These are phyloP conservation scores for Excoecaria agallocha DNA, from an alignment of 345 rosid genomes.

Conservation along the genomic window DNA sequence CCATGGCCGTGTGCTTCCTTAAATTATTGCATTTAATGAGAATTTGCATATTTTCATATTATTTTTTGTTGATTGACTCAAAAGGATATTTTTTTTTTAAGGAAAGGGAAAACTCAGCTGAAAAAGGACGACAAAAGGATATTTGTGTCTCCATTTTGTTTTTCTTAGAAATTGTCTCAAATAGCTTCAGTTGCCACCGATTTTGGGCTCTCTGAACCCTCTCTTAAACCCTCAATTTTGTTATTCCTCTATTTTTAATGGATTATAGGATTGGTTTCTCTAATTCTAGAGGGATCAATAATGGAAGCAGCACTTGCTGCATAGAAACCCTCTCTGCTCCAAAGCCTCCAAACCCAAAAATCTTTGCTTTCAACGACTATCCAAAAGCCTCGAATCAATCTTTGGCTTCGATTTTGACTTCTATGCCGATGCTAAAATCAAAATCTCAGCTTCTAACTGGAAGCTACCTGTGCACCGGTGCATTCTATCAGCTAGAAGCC, in stretches of 20 bases:
- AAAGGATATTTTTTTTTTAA: no score
- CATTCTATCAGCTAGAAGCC: conserved; percentile 62
- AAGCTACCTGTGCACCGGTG: conserved; percentile 76
- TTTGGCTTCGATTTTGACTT: conserved; percentile 47
- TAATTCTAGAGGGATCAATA: conserved; percentile 61
- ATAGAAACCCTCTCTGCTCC: conserved; percentile 14
- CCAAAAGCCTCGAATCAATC: conserved; percentile 49
- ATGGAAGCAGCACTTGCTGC: conserved; percentile 56
- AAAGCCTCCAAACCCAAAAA: conserved; percentile 27
- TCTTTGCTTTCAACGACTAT: conserved; percentile 49
- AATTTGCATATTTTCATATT: not conserved
- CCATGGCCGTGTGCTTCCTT: not conserved
- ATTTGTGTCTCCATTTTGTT: not conserved
- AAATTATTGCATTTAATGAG: not conserved
- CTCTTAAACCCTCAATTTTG: not conserved
- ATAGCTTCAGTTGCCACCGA: not conserved
- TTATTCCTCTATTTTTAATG: conserved; percentile 25
- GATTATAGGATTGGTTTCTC: conserved; percentile 48
- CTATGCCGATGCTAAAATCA: conserved; percentile 67
- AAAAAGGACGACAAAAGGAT: no score
- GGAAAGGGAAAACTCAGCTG: no score
- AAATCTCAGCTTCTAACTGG: conserved; percentile 36
- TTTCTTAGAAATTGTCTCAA: not conserved
- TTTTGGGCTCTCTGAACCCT: not conserved
- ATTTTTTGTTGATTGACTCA: not conserved